Evolutionary conservation across 495 filamentous ascomycete species (phyloP).

Genomic region (Talaromyces adpressus): DNA sequence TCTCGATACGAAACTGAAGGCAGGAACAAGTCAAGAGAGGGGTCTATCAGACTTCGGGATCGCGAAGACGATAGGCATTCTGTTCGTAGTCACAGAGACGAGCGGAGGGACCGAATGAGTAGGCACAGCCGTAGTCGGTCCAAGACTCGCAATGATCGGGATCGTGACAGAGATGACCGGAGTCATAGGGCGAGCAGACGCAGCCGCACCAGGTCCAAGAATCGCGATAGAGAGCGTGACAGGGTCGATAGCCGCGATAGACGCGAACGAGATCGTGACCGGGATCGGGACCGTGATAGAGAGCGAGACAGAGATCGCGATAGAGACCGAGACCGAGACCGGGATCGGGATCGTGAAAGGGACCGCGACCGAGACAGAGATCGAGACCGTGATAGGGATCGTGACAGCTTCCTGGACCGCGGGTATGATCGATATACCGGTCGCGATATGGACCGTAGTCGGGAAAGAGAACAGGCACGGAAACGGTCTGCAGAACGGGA

Average conservation of each 20-base stretch:
- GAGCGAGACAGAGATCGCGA: constrained; percentile 15
- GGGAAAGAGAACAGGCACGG: constrained; percentile 9
- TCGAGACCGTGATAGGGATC: constrained; percentile 13
- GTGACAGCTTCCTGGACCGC: constrained; percentile 10
- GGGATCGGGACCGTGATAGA: constrained; percentile 25
- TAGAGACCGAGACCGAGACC: constrained; percentile 6
- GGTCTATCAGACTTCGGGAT: constrained; percentile 28
- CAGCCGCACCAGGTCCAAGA: constrained; percentile 33
- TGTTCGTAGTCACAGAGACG: constrained; percentile 5
- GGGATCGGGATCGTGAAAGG: constrained; percentile 25
- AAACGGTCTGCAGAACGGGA: constrained; percentile 7
- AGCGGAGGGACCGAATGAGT: not conserved
- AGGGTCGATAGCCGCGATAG: not conserved
- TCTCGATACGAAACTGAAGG: constrained; percentile 27
- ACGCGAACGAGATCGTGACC: constrained; percentile 24
- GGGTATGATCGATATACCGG: constrained; percentile 5
- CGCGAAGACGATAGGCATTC: constrained; percentile 16
- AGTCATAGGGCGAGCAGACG: constrained; percentile 31
- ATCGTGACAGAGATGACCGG: constrained; percentile 20
- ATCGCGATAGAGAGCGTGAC: constrained; percentile 23
- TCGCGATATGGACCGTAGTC: constrained; percentile 4
- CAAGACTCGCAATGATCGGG: not conserved
- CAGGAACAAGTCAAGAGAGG: constrained; percentile 23
- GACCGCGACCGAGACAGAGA: constrained; percentile 19
- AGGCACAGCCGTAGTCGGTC: constrained; percentile 3